Evolutionary conservation across 495 filamentous ascomycete species (phyloP).

Genomic region (Xylona heveae): DNA sequence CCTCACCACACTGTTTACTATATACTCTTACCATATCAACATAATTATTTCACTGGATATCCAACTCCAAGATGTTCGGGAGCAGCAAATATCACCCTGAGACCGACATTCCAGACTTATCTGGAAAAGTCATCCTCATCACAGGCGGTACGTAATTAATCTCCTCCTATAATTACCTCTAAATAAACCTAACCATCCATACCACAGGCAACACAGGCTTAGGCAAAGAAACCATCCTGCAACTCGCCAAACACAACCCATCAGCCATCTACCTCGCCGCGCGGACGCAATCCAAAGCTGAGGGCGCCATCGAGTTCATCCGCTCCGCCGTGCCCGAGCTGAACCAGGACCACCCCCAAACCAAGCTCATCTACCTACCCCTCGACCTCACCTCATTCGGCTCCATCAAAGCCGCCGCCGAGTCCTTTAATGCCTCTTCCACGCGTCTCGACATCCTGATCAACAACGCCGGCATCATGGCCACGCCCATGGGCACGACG

Average conservation of each 20-base stretch:
- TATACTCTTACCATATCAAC: background rate
- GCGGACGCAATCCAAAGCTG: slow-evolving; percentile 29
- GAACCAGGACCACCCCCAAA: too few relatives aligned
- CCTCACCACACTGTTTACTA: too few relatives aligned
- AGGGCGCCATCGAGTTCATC: slow-evolving; percentile 27
- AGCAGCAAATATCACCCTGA: slow-evolving; percentile 28
- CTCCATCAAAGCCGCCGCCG: slow-evolving; percentile 26
- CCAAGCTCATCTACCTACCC: slow-evolving; percentile 24
- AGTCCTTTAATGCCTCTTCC: slow-evolving; percentile 22
- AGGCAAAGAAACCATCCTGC: slow-evolving; percentile 38
- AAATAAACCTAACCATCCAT: background rate
- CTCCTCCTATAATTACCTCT: slow-evolving; percentile 2
- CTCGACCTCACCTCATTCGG: slow-evolving; percentile 30
- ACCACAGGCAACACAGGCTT: slow-evolving; percentile 47
- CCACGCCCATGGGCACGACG: slow-evolving; percentile 21
- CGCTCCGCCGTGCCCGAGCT: slow-evolving; percentile 20
- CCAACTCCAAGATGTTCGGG: too few relatives aligned
- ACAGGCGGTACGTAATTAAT: slow-evolving; percentile 29
- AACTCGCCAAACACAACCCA: slow-evolving; percentile 37
- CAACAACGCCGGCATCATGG: slow-evolving; percentile 53
- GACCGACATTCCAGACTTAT: slow-evolving; percentile 32
- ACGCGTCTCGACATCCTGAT: slow-evolving; percentile 25
- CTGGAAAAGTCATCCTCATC: slow-evolving; percentile 35
- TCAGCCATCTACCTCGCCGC: slow-evolving; percentile 41
- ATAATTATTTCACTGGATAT: background rate